Percentiles rank a stretch among this genome's conserved stretches.
phyloP scores from a whole-genome alignment of 352 stramenopile species.

The Poterioochromonas sp. region DNA sequence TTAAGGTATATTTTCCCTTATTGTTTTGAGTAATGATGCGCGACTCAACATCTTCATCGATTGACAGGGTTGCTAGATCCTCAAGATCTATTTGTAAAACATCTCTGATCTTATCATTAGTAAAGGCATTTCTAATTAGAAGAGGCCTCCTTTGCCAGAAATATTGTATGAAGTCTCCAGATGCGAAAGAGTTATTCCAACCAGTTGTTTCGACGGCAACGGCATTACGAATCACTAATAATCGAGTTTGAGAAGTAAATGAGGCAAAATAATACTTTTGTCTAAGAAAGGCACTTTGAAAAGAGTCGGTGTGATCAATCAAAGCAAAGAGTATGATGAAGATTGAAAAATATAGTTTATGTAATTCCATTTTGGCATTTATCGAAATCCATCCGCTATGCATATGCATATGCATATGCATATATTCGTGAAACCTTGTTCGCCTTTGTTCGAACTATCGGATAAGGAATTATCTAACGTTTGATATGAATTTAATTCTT shows the following conservation, averaged over 20 bases:
- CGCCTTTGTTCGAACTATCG: too few relatives aligned
- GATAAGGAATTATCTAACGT: too few relatives aligned
- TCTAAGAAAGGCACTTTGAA: neutral
- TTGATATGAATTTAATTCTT: too few relatives aligned
- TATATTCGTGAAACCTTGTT: too few relatives aligned
- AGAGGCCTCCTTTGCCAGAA: neutral
- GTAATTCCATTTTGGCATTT: too few relatives aligned
- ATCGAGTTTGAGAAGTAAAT: neutral
- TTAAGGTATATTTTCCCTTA: neutral
- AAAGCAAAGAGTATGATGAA: neutral
- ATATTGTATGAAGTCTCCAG: neutral
- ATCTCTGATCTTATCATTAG: too few relatives aligned
- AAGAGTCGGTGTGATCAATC: neutral
- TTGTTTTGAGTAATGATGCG: neutral
- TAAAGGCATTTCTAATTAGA: neutral
- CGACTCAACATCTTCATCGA: neutral
- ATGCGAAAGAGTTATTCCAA: neutral
- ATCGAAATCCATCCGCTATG: too few relatives aligned
- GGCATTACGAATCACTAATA: neutral
- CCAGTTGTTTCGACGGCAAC: neutral
- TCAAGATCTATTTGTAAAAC: neutral
- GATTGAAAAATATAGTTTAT: too few relatives aligned
- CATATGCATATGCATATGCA: too few relatives aligned
- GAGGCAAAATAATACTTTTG: neutral
- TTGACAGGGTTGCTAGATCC: neutral